Base-by-base conservation (phyloP, 2,329 filamentous ascomycete species). In the Fusarium ambrosium region DNA sequence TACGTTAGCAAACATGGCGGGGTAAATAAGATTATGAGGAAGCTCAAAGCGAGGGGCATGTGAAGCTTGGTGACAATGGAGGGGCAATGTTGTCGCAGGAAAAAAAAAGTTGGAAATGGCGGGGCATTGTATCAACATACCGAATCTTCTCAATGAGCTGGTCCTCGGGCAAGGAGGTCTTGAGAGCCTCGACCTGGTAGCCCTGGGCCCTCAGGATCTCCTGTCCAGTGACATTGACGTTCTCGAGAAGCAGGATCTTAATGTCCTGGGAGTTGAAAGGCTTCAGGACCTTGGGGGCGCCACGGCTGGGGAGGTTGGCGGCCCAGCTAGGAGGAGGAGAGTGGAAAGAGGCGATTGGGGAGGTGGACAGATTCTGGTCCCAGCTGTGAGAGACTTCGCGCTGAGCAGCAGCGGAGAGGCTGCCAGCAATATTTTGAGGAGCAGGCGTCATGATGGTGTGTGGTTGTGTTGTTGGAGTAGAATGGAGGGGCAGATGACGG, bases 111-210 rank as follows among this genome's bases (percentile, higher is more conserved):
- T 51, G 67, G 66, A 6, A 14, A 70, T 71, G 66, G 72, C 65
- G 77, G 70, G 76, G 71, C 55, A 70, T 66, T 64, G 61, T 10
- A 45, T 29, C 24, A 66, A 83, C 90, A 81, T 81, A 96, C 94
- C 92, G 90, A 81, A 99, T 99, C 89, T 98, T 99, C 86, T 97
- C 93, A 82, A 99, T 97, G 79, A 99, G 90, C 85, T 98, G 89
- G 78, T 97, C 95, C 82, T 99, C 97, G 0, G 95, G 92, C 66
- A 99, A 86, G 37, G 95, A 98, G 74, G 91, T 92, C 87, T 98
- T 99, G 75, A 96, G 86, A 60, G 92, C 90, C 85, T 99, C 97
- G 37, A 99, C 97, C 85, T 99, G 97, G 84, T 99, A 99, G 69
- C 97, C 97, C 85, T 99, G 95, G 66, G 87, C 88, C 68, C 86